Evolutionary conservation across 768 basidiomycete species (phyloP).

Genomic region (Leccinum rimulosum): DNA sequence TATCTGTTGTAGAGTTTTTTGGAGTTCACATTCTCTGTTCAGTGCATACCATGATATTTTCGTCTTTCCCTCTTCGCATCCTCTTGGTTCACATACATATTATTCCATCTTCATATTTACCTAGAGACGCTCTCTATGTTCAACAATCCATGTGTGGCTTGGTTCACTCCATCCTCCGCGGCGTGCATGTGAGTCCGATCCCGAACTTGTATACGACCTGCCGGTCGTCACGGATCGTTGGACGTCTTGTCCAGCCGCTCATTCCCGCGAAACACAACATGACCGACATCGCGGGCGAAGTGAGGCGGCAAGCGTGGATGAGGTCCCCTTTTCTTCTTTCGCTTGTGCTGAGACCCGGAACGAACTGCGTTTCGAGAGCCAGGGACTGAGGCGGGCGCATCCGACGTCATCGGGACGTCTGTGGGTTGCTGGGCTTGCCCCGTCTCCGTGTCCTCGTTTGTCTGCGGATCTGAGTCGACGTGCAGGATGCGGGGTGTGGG

Average conservation of each 20-base stretch:
- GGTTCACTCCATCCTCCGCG: background rate
- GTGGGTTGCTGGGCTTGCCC: background rate
- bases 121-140: background rate
- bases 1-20: slow-evolving; percentile 20
- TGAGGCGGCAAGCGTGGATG: slow-evolving; percentile 51
- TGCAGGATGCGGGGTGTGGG: slow-evolving; percentile 56
- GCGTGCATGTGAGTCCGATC: background rate
- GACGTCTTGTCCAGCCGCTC: slow-evolving; percentile 35
- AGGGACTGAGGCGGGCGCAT: background rate
- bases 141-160: background rate
- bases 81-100: background rate
- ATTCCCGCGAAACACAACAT: slow-evolving; percentile 66
- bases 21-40: background rate
- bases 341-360: background rate
- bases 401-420: background rate
- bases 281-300: slow-evolving; percentile 61
- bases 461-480: background rate
- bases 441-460: background rate
- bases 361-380: background rate
- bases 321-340: slow-evolving; percentile 21
- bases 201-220: background rate
- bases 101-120: background rate
- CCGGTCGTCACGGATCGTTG: background rate
- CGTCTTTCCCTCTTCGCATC: background rate
- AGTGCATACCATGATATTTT: background rate